Evolutionary conservation across 495 filamentous ascomycete species (phyloP).

Genomic region (Lepraria neglecta): DNA sequence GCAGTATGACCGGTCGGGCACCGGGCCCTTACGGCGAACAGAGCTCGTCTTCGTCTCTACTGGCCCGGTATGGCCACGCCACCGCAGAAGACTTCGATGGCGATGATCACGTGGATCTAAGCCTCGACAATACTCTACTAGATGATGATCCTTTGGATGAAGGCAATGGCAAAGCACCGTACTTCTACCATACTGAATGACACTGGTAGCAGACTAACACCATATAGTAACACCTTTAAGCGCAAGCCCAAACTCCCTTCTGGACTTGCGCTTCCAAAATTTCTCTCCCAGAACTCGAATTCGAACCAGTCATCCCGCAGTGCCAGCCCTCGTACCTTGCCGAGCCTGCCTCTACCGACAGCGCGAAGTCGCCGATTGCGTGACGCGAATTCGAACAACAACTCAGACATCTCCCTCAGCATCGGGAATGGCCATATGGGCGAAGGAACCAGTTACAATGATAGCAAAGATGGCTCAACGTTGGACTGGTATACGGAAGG

Average conservation of each 20-base stretch:
- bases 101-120: conserved; percentile 24
- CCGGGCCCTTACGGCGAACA: conserved; percentile 11
- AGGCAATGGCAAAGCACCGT: conserved; percentile 43
- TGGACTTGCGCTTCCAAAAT: conserved; percentile 51
- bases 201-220: background rate
- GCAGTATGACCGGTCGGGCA: conserved; percentile 20
- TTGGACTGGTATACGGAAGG: conserved; percentile 89
- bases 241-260: conserved; percentile 63
- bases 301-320: conserved; percentile 21
- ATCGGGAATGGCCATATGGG: conserved; percentile 36
- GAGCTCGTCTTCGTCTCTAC: conserved; percentile 15
- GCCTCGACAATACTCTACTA: conserved; percentile 33
- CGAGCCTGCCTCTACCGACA: conserved; percentile 22
- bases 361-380: conserved; percentile 28
- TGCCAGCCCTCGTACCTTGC: conserved; percentile 20
- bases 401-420: conserved; percentile 29
- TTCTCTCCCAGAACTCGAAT: conserved; percentile 42
- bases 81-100: conserved; percentile 20
- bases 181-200: conserved; percentile 14
- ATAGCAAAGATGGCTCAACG: conserved; percentile 58
- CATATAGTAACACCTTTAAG: conserved; percentile 69
- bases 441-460: conserved; percentile 31
- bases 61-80: background rate
- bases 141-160: conserved; percentile 47
- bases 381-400: conserved; percentile 26